A percentile compares a stretch with the other conserved stretches of the same genome.
Conservation (phyloP, 1,284 basidiomycete genomes). For the Heterobasidion irregulare region DNA sequence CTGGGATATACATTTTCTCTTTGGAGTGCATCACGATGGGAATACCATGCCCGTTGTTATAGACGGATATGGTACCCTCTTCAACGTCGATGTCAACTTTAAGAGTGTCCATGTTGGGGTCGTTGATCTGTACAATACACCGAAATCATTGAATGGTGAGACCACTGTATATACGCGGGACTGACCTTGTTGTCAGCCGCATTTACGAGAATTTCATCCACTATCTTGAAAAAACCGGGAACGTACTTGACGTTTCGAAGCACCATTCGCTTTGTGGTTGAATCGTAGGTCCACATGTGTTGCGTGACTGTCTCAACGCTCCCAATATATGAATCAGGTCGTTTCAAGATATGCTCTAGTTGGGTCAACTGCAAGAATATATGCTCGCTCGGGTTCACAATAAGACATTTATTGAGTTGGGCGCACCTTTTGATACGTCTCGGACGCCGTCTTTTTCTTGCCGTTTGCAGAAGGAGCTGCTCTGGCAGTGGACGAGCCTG, state of each 20-base stretch:
- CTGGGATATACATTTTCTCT: conserved; percentile 95
- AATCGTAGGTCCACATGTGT: conserved; percentile 88
- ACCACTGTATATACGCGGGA: neutral
- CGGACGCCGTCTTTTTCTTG: conserved; percentile 83
- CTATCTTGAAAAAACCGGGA: conserved; percentile 99
- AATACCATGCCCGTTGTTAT: conserved; percentile 96
- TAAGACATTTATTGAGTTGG: conserved; percentile 3
- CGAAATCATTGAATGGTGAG: neutral
- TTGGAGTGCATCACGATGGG: conserved; percentile 94
- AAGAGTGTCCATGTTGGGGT: conserved; percentile 80
- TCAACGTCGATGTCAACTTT: conserved; percentile 86
- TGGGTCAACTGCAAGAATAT: conserved; percentile 69
- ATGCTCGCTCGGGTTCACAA: neutral
- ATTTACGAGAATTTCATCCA: conserved; percentile 99
- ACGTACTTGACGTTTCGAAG: conserved; percentile 85
- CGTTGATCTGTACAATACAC: conserved; percentile 64
- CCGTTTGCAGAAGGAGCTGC: conserved; percentile 23
- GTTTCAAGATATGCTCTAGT: conserved; percentile 93
- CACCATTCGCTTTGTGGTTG: conserved; percentile 73
- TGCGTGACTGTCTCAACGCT: conserved; percentile 84
- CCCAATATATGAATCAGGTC: conserved; percentile 98
- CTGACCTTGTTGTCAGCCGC: conserved; percentile 97
- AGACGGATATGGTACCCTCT: conserved; percentile 82
- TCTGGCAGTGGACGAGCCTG: conserved; percentile 23
- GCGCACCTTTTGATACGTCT: conserved; percentile 86